phyloP scores from a whole-genome alignment of 2,329 filamentous ascomycete species.

The Fusarium sarcochroum region DNA sequence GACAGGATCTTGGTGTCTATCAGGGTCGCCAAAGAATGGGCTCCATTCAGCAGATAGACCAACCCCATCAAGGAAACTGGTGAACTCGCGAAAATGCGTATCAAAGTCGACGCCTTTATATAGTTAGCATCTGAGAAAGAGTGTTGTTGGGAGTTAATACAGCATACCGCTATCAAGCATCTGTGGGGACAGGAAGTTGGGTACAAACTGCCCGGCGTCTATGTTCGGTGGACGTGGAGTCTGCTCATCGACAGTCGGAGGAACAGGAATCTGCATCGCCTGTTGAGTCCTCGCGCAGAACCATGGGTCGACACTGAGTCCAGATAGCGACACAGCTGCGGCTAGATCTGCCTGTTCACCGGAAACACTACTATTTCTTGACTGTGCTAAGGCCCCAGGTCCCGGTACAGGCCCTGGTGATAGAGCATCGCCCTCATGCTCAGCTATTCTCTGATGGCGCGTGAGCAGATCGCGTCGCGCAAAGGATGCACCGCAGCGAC shows the following conservation, averaged over 20 bases:
- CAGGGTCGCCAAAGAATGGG: constrained; percentile 53
- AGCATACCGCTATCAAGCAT: constrained; percentile 19
- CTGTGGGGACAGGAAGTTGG: constrained; percentile 12
- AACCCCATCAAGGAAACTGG: constrained; percentile 56
- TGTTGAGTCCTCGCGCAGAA: constrained; percentile 17
- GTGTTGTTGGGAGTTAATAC: too few species aligned
- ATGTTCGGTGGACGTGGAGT: background rate
- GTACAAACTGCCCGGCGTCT: constrained; percentile 6
- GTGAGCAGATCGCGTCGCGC: constrained; percentile 61
- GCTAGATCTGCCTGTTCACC: constrained; percentile 6
- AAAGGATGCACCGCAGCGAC: constrained; percentile 61
- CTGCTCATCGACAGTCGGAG: background rate
- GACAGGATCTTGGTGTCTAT: constrained; percentile 10
- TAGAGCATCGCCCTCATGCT: constrained; percentile 7
- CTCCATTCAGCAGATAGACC: constrained; percentile 57
- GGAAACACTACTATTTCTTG: background rate
- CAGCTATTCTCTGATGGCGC: constrained; percentile 53
- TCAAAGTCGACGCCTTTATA: constrained; percentile 41
- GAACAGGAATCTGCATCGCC: constrained; percentile 6
- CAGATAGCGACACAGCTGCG: constrained; percentile 5
- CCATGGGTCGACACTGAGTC: constrained; percentile 12
- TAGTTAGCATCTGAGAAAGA: background rate
- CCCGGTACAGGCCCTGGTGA: background rate
- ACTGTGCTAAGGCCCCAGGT: background rate
- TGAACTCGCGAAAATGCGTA: constrained; percentile 55